phyloP scores from a whole-genome alignment of 495 filamentous ascomycete species.

The Penicillium tannophilum region DNA sequence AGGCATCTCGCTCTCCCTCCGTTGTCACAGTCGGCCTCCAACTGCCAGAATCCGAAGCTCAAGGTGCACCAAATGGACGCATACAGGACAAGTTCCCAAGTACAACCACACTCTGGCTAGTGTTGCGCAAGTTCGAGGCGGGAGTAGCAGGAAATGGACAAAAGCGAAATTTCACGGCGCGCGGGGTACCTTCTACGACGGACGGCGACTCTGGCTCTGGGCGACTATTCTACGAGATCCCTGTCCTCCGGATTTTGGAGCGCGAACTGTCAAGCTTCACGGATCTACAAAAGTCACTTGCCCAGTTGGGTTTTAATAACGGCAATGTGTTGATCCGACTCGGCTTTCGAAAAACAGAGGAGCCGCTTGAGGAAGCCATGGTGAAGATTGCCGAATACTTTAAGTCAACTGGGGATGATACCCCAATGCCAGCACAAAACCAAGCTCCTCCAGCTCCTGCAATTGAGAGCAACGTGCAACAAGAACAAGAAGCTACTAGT shows the following conservation, averaged over 20 bases:
- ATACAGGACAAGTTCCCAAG: conserved; percentile 81
- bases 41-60: conserved; percentile 67
- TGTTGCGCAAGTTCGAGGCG: conserved; percentile 86
- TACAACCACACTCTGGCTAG: conserved; percentile 81
- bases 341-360: conserved; percentile 70
- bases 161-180: conserved; percentile 74
- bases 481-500: conserved; percentile 12
- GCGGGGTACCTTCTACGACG: conserved; percentile 63
- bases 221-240: conserved; percentile 81
- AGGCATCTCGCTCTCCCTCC: conserved; percentile 76
- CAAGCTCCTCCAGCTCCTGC: conserved; percentile 13
- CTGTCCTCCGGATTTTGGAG: conserved; percentile 78
- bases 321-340: conserved; percentile 79
- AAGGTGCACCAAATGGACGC: conserved; percentile 57
- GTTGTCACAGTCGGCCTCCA: conserved; percentile 85
- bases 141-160: conserved; percentile 55
- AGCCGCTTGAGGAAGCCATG: conserved; percentile 85
- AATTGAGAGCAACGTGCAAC: background rate
- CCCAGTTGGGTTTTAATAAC: conserved; percentile 82
- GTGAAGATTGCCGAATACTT: conserved; percentile 74
- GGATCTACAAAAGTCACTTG: conserved; percentile 84
- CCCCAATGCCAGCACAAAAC: conserved; percentile 16
- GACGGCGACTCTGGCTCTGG: conserved; percentile 61
- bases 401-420: conserved; percentile 44
- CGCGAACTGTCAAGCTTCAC: conserved; percentile 72